Evolutionary conservation across 2,329 filamentous ascomycete genomes (phyloP).

Genomic region (Phyllosticta citribraziliensis): DNA sequence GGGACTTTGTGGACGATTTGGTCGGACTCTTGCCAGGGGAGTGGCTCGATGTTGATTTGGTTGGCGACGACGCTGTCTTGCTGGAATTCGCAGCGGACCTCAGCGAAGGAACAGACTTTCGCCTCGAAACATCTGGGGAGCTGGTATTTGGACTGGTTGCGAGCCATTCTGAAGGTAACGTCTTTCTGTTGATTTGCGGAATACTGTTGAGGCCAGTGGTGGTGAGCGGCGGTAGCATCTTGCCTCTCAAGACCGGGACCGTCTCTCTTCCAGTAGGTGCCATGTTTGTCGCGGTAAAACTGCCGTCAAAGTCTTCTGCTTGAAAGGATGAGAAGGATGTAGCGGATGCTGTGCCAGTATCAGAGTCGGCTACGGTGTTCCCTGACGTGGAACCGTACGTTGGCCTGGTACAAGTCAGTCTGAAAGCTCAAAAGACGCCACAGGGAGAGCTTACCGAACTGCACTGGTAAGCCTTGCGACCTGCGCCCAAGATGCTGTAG

Average conservation of each 20-base stretch:
- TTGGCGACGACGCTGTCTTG: not conserved
- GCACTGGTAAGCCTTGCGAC: constrained; percentile 3
- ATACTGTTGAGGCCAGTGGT: not conserved
- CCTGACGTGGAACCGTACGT: not conserved
- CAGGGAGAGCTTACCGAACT: not conserved
- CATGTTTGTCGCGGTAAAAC: not conserved
- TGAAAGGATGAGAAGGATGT: constrained; percentile 7
- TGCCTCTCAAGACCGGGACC: not conserved
- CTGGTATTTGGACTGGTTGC: not conserved
- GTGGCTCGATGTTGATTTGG: not conserved
- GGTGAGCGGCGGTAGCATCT: not conserved
- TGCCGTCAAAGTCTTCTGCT: not conserved
- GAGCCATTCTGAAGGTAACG: constrained; percentile 3
- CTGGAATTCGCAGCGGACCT: not conserved
- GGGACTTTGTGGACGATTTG: not conserved
- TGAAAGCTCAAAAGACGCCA: not conserved
- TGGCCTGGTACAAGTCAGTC: not conserved
- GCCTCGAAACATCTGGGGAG: not conserved
- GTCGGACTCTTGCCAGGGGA: not conserved
- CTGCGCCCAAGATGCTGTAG: constrained; percentile 6
- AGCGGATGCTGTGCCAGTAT: constrained; percentile 7
- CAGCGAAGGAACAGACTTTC: not conserved
- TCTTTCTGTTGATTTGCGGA: not conserved
- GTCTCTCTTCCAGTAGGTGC: not conserved
- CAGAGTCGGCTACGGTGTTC: constrained; percentile 2